phyloP scores from a whole-genome alignment of 805 yeast species.

The Barnettozyma botsteinii region DNA sequence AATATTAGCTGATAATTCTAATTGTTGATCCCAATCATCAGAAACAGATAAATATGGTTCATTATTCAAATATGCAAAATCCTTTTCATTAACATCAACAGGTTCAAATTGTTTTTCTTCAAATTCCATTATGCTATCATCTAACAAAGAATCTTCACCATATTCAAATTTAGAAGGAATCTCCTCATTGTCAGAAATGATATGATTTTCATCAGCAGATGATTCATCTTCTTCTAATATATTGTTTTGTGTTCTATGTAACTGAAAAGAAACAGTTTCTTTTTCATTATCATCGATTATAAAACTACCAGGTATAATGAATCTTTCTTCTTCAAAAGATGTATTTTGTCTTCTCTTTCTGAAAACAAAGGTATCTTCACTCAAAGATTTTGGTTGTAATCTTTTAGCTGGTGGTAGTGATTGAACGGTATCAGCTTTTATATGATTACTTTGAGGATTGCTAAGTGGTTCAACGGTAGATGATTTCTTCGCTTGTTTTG shows the following conservation, averaged over 20 bases:
- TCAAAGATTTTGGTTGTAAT: constrained; percentile 13
- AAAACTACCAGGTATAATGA: constrained; percentile 26
- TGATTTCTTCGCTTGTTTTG: constrained; percentile 12
- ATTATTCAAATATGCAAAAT: constrained; percentile 38
- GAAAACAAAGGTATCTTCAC: constrained; percentile 27
- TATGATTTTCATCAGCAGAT: constrained; percentile 3
- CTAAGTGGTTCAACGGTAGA: constrained; percentile 2
- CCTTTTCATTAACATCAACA: constrained; percentile 39
- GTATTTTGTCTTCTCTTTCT: constrained; percentile 27
- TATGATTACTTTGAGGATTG: constrained; percentile 5
- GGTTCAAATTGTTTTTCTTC: constrained; percentile 68
- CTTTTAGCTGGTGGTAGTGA: constrained; percentile 6
- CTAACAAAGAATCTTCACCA: constrained; percentile 18
- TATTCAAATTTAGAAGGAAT: constrained; percentile 5
- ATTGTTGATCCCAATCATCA: constrained; percentile 59
- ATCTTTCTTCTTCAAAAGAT: constrained; percentile 18
- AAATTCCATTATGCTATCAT: constrained; percentile 3
- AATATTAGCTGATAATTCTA: constrained; percentile 40
- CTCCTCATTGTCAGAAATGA: constrained; percentile 3
- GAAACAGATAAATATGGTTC: constrained; percentile 44
- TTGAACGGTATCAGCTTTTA: not conserved
- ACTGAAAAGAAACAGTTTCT: not conserved
- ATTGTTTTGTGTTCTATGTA: constrained; percentile 3
- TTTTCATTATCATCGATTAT: constrained; percentile 12
- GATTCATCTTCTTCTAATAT: constrained; percentile 4